These are phyloP conservation scores for Conoideocrella luteorostrata DNA, from an alignment of 2,329 filamentous ascomycete species.

Conservation along the genomic window DNA sequence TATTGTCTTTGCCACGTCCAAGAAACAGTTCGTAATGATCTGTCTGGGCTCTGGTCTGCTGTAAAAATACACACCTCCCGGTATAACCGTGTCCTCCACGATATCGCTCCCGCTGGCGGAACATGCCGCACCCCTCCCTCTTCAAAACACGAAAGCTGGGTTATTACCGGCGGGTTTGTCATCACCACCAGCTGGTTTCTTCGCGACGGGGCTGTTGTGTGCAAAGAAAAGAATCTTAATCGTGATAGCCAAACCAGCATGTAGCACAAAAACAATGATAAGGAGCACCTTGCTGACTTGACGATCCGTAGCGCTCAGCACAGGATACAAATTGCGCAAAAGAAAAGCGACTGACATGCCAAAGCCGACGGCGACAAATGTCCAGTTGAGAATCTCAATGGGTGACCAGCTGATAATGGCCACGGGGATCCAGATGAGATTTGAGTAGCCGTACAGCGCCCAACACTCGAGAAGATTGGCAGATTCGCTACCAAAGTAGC, in stretches of 20 bases:
- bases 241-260: constrained; percentile 83
- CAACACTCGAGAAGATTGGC: constrained; percentile 93
- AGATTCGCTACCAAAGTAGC: constrained; percentile 91
- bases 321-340: constrained; percentile 80
- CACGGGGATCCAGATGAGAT: constrained; percentile 95
- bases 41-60: no score
- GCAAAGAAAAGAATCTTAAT: constrained; percentile 98
- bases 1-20: no score
- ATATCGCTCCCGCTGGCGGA: neutral
- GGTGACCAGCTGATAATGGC: constrained; percentile 88
- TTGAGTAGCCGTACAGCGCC: constrained; percentile 92
- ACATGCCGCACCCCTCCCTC: neutral
- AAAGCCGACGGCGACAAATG: constrained; percentile 84
- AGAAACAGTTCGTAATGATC: no score
- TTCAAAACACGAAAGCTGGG: constrained; percentile 15
- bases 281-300: constrained; percentile 86
- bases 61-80: no score
- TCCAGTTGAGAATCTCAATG: constrained; percentile 81
- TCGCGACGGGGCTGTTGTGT: constrained; percentile 51
- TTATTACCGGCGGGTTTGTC: constrained; percentile 17
- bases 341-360: constrained; percentile 77
- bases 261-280: constrained; percentile 74
- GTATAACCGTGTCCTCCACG: neutral
- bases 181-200: constrained; percentile 30
- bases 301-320: constrained; percentile 85